Percentiles rank a stretch among this genome's conserved stretches.
phyloP scores from a whole-genome alignment of 2,329 filamentous ascomycete genomes.

The Westerdykella ornata region DNA sequence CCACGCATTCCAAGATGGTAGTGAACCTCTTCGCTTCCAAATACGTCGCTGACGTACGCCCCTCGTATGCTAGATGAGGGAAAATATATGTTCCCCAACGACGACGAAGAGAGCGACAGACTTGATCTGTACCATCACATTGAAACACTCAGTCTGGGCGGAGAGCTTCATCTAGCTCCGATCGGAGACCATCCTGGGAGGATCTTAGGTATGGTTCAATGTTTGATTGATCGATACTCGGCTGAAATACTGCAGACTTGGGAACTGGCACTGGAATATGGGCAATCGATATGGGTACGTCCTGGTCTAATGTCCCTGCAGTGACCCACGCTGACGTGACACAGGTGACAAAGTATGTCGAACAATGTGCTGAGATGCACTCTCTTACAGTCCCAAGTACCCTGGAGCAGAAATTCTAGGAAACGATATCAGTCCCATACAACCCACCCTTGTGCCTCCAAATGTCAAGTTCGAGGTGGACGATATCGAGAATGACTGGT shows the following conservation, averaged over 20 bases:
- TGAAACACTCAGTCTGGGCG: slow-evolving; percentile 14
- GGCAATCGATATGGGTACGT: slow-evolving; percentile 21
- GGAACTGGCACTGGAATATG: slow-evolving; percentile 21
- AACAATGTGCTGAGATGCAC: neutral
- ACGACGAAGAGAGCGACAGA: slow-evolving; percentile 24
- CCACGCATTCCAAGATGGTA: slow-evolving; percentile 17
- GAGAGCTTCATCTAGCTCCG: slow-evolving; percentile 19
- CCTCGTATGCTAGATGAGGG: neutral
- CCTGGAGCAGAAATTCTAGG: slow-evolving; percentile 30
- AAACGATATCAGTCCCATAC: slow-evolving; percentile 36
- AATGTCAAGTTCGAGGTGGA: slow-evolving; percentile 38
- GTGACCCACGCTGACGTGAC: neutral
- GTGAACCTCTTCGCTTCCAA: neutral
- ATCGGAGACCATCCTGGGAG: slow-evolving; percentile 17
- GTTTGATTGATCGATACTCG: neutral
- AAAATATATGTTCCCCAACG: slow-evolving; percentile 22
- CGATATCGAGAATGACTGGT: slow-evolving; percentile 36
- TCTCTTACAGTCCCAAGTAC: slow-evolving; percentile 7
- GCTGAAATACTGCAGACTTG: slow-evolving; percentile 4
- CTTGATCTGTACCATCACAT: slow-evolving; percentile 24
- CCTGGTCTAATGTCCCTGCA: neutral
- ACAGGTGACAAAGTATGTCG: slow-evolving; percentile 15
- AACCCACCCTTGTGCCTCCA: slow-evolving; percentile 35
- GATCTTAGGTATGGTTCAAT: slow-evolving; percentile 5
- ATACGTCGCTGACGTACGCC: neutral